Evolutionary conservation across 768 basidiomycete species (phyloP).

Genomic region (Boletus coccyginus): DNA sequence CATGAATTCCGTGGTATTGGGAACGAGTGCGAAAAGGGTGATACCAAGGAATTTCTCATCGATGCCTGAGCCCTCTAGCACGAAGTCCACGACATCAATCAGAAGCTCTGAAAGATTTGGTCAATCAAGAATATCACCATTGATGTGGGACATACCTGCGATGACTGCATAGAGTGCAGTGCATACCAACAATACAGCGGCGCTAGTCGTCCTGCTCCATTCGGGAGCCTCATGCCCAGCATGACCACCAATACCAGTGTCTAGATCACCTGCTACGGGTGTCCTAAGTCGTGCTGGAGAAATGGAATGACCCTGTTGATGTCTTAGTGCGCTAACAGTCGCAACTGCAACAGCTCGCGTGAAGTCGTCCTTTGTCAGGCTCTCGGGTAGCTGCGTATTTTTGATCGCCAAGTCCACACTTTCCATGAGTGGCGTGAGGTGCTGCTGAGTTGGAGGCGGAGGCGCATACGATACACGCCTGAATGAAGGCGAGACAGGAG

Average conservation of each 20-base stretch:
- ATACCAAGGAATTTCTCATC: constrained; percentile 98
- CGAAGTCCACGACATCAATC: constrained; percentile 92
- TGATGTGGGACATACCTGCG: constrained; percentile 62
- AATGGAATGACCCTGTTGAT: constrained; percentile 60
- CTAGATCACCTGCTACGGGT: constrained; percentile 38
- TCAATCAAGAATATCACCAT: neutral
- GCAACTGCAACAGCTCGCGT: constrained; percentile 92
- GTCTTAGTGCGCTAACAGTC: constrained; percentile 85
- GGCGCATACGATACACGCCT: constrained; percentile 59
- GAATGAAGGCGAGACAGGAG: constrained; percentile 42
- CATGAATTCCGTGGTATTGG: constrained; percentile 99
- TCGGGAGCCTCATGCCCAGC: constrained; percentile 93
- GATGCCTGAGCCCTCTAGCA: constrained; percentile 85
- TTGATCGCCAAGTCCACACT: constrained; percentile 78
- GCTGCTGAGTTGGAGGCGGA: constrained; percentile 30
- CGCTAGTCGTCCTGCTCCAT: constrained; percentile 90
- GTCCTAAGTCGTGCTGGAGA: constrained; percentile 47
- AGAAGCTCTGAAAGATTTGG: constrained; percentile 65
- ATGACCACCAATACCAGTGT: constrained; percentile 53
- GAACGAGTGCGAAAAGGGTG: constrained; percentile 94
- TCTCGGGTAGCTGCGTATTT: constrained; percentile 52
- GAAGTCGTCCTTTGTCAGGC: constrained; percentile 83
- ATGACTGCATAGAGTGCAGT: constrained; percentile 94
- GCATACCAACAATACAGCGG: constrained; percentile 84
- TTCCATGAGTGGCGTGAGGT: constrained; percentile 67